Percentiles rank a stretch among this genome's conserved stretches.
These are phyloP conservation scores for Penicillium longicatenatum DNA, from an alignment of 495 filamentous ascomycete genomes.

Conservation along the genomic window DNA sequence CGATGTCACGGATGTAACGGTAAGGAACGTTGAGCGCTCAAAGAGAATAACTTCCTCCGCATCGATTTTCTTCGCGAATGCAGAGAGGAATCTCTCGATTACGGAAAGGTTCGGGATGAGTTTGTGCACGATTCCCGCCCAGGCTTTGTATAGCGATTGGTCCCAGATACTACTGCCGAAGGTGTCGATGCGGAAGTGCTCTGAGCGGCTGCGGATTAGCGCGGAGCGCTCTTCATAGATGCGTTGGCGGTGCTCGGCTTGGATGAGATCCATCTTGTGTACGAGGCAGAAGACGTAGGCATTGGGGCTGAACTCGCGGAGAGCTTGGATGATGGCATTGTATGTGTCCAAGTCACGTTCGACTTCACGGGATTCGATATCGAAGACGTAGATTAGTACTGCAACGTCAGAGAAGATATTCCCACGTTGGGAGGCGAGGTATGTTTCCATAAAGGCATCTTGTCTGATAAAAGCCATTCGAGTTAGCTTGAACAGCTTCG, in stretches of 20 bases:
- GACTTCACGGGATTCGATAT: constrained; percentile 93
- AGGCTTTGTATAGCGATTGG: constrained; percentile 95
- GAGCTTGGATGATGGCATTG: constrained; percentile 77
- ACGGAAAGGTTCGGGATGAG: constrained; percentile 90
- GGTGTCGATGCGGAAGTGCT: constrained; percentile 66
- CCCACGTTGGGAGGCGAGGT: constrained; percentile 87
- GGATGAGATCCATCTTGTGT: constrained; percentile 99
- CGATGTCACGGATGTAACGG: constrained; percentile 82
- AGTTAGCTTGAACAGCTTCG: constrained; percentile 1
- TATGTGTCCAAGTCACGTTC: constrained; percentile 90
- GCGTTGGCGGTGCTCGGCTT: constrained; percentile 69
- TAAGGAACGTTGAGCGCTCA: constrained; percentile 92
- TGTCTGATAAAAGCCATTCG: constrained; percentile 58
- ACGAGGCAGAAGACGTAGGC: constrained; percentile 91
- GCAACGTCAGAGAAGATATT: constrained; percentile 97
- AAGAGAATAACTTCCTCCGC: constrained; percentile 95
- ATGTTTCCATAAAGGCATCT: constrained; percentile 98
- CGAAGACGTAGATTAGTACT: constrained; percentile 98
- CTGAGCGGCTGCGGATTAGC: constrained; percentile 73
- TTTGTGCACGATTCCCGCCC: constrained; percentile 95
- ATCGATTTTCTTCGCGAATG: constrained; percentile 78
- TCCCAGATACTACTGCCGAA: constrained; percentile 99
- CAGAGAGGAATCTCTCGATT: constrained; percentile 79
- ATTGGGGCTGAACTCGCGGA: constrained; percentile 78
- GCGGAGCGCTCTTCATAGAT: constrained; percentile 78